phyloP scores from a whole-genome alignment of 805 yeast species.

The Cyberlindnera petersonii region DNA sequence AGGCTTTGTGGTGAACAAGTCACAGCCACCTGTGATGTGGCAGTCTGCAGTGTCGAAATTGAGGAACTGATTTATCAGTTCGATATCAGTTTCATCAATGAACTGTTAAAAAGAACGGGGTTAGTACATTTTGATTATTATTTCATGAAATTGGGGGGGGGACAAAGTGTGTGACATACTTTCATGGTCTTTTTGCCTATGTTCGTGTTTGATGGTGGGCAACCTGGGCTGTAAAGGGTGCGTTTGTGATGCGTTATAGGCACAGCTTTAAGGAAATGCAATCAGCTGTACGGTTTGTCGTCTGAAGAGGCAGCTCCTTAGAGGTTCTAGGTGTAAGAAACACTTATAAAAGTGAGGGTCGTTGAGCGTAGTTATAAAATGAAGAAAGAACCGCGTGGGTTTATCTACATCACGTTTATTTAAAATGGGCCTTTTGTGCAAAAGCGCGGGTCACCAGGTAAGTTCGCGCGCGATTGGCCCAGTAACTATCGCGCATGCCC shows the following conservation, averaged over 20 bases:
- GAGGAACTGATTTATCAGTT: constrained; percentile 80
- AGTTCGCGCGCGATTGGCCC: constrained; percentile 16
- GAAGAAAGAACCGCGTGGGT: no score
- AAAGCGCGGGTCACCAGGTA: constrained; percentile 5
- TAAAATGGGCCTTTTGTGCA: constrained; percentile 1
- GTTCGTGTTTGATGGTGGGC: constrained; percentile 9
- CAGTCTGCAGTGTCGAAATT: constrained; percentile 74
- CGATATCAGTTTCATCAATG: constrained; percentile 91
- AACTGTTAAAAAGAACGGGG: constrained; percentile 45
- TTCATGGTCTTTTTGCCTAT: constrained; percentile 1
- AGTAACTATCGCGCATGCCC: constrained; percentile 11
- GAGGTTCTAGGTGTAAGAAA: no score
- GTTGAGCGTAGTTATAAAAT: no score
- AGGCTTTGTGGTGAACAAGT: constrained; percentile 90
- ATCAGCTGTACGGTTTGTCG: background rate
- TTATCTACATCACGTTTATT: no score
- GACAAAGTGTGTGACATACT: background rate
- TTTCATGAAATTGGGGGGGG: background rate
- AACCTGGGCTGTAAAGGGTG: background rate
- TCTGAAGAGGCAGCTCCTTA: no score
- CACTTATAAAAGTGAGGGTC: no score
- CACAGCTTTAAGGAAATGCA: background rate
- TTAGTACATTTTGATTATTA: no score
- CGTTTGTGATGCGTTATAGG: background rate
- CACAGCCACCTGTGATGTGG: constrained; percentile 83